These are phyloP conservation scores for Pulchroboletus neoregius DNA, from an alignment of 1,284 basidiomycete species.

Conservation along the genomic window DNA sequence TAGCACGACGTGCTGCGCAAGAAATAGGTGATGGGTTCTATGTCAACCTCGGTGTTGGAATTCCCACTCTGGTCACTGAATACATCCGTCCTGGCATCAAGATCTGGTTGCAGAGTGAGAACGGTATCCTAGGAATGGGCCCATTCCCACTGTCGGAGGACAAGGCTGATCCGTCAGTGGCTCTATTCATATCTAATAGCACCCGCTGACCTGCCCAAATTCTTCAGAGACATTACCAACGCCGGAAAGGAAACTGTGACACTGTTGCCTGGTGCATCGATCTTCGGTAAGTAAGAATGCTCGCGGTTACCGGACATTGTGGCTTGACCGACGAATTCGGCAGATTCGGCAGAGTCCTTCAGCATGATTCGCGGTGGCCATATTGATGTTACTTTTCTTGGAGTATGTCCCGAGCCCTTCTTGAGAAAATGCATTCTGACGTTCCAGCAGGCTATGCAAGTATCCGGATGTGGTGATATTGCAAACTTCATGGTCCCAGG, in stretches of 20 bases:
- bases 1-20: constrained; percentile 83
- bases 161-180: constrained; percentile 76
- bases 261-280: constrained; percentile 82
- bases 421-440: constrained; percentile 11
- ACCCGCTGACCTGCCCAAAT: not conserved
- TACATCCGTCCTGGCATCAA: constrained; percentile 70
- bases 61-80: constrained; percentile 87
- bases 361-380: constrained; percentile 95
- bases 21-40: constrained; percentile 88
- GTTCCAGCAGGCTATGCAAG: constrained; percentile 80
- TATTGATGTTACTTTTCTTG: constrained; percentile 87
- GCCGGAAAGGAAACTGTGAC: constrained; percentile 95
- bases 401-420: constrained; percentile 40
- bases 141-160: constrained; percentile 77
- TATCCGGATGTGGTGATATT: constrained; percentile 85
- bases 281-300: constrained; percentile 60
- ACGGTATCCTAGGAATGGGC: constrained; percentile 91
- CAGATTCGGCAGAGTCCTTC: constrained; percentile 84
- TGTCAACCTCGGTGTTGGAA: constrained; percentile 74
- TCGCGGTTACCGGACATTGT: not conserved
- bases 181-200: not conserved
- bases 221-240: constrained; percentile 76
- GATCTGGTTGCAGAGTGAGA: constrained; percentile 91
- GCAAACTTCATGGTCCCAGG: constrained; percentile 98
- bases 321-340: constrained; percentile 12